Evolutionary conservation across 1,139 yeast species (phyloP).

Genomic region (Magnusiomyces magnusii): DNA sequence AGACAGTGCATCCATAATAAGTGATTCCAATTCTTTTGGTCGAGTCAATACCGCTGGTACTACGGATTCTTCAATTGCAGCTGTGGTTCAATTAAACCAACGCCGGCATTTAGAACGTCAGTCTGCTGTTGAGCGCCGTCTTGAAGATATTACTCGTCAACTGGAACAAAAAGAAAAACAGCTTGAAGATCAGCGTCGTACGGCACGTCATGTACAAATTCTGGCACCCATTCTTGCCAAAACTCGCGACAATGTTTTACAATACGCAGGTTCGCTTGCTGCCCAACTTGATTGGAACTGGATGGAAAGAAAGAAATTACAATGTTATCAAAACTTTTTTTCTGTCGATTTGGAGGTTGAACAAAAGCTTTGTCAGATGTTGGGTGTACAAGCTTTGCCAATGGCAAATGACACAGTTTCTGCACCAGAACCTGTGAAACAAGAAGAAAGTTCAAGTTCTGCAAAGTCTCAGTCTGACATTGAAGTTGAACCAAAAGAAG

Average conservation of each 20-base stretch:
- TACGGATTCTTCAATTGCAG: neutral
- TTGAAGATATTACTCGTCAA: constrained; percentile 32
- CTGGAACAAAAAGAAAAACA: constrained; percentile 32
- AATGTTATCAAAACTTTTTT: constrained; percentile 38
- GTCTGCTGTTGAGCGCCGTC: constrained; percentile 22
- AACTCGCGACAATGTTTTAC: constrained; percentile 42
- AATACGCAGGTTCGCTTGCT: constrained; percentile 41
- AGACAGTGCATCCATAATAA: neutral
- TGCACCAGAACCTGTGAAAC: neutral
- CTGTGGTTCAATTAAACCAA: neutral
- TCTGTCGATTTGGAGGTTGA: constrained; percentile 30
- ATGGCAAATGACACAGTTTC: neutral
- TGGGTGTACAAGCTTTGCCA: neutral
- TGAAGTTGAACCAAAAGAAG: too few relatives aligned
- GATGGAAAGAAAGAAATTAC: constrained; percentile 43
- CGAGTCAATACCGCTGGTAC: neutral
- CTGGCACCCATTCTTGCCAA: constrained; percentile 15
- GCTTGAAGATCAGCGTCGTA: constrained; percentile 35
- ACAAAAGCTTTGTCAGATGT: constrained; percentile 17
- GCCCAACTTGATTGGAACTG: constrained; percentile 49
- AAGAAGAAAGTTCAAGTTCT: neutral
- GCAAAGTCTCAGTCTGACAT: too few relatives aligned
- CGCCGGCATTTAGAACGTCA: constrained; percentile 11
- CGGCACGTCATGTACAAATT: constrained; percentile 24
- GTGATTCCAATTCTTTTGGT: neutral